phyloP scores from a whole-genome alignment of 2,329 filamentous ascomycete genomes.

The Aspergillus chevalieri region DNA sequence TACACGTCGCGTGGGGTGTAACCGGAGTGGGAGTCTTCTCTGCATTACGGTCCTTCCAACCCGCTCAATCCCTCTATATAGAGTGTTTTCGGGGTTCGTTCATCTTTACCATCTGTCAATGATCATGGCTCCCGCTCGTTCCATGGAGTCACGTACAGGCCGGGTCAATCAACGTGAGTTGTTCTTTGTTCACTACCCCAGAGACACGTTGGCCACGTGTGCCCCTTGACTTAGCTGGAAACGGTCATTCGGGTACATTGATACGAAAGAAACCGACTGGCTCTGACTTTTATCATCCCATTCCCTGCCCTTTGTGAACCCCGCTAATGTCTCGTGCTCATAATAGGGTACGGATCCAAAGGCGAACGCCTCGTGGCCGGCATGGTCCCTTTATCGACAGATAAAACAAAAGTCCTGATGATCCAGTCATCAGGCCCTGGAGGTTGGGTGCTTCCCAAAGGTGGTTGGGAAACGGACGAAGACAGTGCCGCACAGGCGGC shows the following conservation, averaged over 20 bases:
- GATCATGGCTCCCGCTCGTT: constrained; percentile 37
- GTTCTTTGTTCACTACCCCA: constrained; percentile 16
- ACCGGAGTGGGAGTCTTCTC: constrained; percentile 4
- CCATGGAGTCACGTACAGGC: constrained; percentile 44
- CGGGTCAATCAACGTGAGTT: constrained; percentile 46
- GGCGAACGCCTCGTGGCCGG: constrained; percentile 94
- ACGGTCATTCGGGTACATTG: too few relatives aligned
- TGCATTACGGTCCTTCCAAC: constrained; percentile 4
- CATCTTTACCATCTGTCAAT: constrained; percentile 3
- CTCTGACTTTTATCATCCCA: neutral
- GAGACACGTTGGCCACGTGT: constrained; percentile 16
- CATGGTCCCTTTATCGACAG: constrained; percentile 79
- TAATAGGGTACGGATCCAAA: constrained; percentile 76
- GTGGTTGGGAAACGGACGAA: constrained; percentile 96
- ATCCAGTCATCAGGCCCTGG: constrained; percentile 88
- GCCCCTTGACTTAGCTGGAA: neutral
- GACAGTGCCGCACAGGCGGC: constrained; percentile 76
- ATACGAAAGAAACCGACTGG: neutral
- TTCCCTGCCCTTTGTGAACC: neutral
- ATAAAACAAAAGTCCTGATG: constrained; percentile 82
- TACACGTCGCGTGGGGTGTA: constrained; percentile 9
- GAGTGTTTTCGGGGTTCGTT: neutral
- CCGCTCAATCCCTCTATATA: constrained; percentile 5
- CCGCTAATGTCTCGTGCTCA: constrained; percentile 14
- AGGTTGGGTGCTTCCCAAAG: constrained; percentile 95